Percentiles rank a stretch among this genome's conserved stretches.
Evolutionary conservation across 306 rosid genomes (phyloP).

Genomic region (Delonix regia): DNA sequence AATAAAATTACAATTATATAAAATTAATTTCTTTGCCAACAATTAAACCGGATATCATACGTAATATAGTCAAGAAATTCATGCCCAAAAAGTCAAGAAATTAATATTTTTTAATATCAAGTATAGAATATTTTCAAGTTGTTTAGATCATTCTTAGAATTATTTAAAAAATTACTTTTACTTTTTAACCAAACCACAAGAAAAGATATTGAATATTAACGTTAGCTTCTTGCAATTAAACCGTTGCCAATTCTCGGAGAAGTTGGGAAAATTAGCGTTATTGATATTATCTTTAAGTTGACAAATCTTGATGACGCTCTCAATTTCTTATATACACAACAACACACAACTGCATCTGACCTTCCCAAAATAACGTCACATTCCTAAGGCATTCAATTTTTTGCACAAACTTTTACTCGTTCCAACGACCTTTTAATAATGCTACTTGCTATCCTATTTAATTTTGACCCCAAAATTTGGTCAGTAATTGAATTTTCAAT

Average conservation of each 20-base stretch:
- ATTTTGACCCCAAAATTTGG: background rate
- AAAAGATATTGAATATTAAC: no score
- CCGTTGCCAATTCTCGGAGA: background rate
- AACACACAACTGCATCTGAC: background rate
- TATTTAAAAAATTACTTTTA: no score
- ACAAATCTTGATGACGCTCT: background rate
- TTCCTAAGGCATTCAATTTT: background rate
- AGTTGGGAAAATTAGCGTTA: background rate
- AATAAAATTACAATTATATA: no score
- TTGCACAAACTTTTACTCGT: background rate
- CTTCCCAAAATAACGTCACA: background rate
- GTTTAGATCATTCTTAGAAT: no score
- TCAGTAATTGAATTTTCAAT: background rate
- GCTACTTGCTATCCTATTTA: background rate
- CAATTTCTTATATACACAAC: background rate
- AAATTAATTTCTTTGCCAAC: no score
- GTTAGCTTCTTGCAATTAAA: background rate
- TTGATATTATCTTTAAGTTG: background rate
- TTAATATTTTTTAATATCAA: no score
- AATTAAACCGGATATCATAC: no score
- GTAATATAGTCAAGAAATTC: no score
- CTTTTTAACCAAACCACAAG: no score
- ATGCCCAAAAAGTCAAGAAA: no score
- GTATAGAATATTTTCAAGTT: no score
- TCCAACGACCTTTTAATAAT: background rate